Base-by-base conservation (phyloP, 805 yeast species). In the Phaffomyces opuntiae region DNA sequence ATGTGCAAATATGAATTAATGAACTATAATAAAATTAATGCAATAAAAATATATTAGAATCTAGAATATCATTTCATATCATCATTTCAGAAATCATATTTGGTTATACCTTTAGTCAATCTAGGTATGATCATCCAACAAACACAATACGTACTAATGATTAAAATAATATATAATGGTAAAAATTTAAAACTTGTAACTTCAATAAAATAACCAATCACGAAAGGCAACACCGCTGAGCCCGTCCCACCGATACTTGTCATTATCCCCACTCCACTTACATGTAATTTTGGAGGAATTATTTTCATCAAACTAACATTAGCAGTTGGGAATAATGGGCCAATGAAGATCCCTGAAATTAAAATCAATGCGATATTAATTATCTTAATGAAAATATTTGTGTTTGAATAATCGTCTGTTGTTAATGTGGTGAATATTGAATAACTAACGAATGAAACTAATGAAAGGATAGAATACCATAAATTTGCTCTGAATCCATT, bases 201-300 rank as follows among this genome's bases (percentile, higher is more conserved):
- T 29, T 61, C 61, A 7, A 63, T 51, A 0, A 59, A 29, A 3
- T 59, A 47, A 9, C 95, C 95, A 34, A 81, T 70, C 3, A 78
- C 44, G 50, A 79, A 83, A 1, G 95, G 93, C 7, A 86, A 50
- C 0, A 77, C 71, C 0, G 95, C 91, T n/a, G 84, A 85, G 1
- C 95, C 96, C 14, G 82, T 78, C 4, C 93, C 90, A 7, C 95
- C 95, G 49, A 86, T 59, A 0, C 93, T 89, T 46, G 89, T 80
- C 19, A 83, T 77, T 44, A 84, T 69, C 0, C 95, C 90, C 9
- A 87, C 73, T 1, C 88, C 90, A 16, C 78, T 64, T 9, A 84
- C 75, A 44, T 83, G 84, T 43, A 74, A 64, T 36, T 69, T 71
- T 26, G 66, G 62, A 0, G 95, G 95, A 38, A 87, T 60, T 2